These are phyloP conservation scores for Neurospora crassa DNA, from an alignment of 2,329 filamentous ascomycete genomes.

Conservation along the genomic window DNA sequence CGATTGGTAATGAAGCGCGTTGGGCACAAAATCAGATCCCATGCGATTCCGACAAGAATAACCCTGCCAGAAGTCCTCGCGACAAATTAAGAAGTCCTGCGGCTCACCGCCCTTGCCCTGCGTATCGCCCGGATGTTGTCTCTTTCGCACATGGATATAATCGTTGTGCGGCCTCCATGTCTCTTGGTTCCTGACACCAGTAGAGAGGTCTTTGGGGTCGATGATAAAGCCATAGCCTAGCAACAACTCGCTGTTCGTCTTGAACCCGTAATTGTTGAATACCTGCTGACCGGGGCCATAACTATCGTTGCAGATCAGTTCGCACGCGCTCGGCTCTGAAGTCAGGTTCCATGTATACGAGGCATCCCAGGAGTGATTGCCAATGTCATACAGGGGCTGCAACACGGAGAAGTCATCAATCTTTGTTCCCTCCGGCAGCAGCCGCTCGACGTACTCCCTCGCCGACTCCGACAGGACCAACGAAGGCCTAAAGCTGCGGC, in stretches of 20 bases:
- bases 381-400: conserved; percentile 61
- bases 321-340: conserved; percentile 28
- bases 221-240: conserved; percentile 52
- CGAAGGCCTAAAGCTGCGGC: conserved; percentile 53
- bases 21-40: not conserved
- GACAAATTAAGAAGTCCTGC: conserved; percentile 42
- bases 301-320: conserved; percentile 30
- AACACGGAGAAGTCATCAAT: conserved; percentile 58
- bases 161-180: conserved; percentile 42
- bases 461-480: conserved; percentile 36
- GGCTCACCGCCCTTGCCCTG: conserved; percentile 16
- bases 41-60: not conserved
- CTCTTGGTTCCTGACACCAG: no score
- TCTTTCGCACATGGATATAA: conserved; percentile 47
- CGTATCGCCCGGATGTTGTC: conserved; percentile 17
- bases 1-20: not conserved
- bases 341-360: conserved; percentile 49
- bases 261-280: conserved; percentile 64
- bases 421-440: conserved; percentile 26
- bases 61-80: not conserved
- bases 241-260: conserved; percentile 63
- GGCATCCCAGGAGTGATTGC: conserved; percentile 58
- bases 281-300: conserved; percentile 45
- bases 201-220: not conserved
- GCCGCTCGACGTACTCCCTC: conserved; percentile 22